Base-by-base conservation (phyloP, 2,329 filamentous ascomycete genomes). In the Diplocarpon mali region DNA sequence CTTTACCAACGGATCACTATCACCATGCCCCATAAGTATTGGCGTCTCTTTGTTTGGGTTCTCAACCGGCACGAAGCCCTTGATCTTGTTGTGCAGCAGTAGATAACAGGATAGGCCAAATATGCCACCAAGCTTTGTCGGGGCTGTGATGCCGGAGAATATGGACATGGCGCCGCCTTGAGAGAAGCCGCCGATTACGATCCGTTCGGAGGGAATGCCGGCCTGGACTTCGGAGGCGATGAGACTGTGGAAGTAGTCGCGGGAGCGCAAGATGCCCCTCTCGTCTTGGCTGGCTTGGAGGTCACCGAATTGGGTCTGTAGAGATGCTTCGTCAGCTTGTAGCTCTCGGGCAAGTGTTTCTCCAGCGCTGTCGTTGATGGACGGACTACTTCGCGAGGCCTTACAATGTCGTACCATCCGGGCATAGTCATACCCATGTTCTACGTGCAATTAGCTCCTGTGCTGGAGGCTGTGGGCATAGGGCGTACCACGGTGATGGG, bases 21-120 rank as follows among this genome's bases (percentile, higher is more conserved):
- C 75, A n/a, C 92, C 92, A 57, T 96, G 92, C 11, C 76, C 87
- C 80, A 95, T 83, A 65, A 92, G 85, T 51, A 96, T 79, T 1
- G 85, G 84, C 1, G 87, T 95, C 34, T 83, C 70, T 64, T 80
- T 77, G 63, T 87, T 88, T 44, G 73, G 69, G 53, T 67, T 74
- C 20, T 72, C 69, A 53, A 69, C 67, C 2, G 73, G 69, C 13
- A 76, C 62, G 51, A 76, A 68, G 8, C 71, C 71, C 59, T 73
- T 70, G 53, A 86, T 63, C 60, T 80, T 83, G 50, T 74, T 68
- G 51, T 76, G 71, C 38, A 95, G 69, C 15, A 87, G 71, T 54
- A 95, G 66, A 65, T 93, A 96, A 57, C 78, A 83, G 11, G 85
- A 92, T 50, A 96, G 67, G 7, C 82, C 87, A 51, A 95, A 81